Conservation (phyloP, 345 rosid genomes). For the Lumnitzera littorea region DNA sequence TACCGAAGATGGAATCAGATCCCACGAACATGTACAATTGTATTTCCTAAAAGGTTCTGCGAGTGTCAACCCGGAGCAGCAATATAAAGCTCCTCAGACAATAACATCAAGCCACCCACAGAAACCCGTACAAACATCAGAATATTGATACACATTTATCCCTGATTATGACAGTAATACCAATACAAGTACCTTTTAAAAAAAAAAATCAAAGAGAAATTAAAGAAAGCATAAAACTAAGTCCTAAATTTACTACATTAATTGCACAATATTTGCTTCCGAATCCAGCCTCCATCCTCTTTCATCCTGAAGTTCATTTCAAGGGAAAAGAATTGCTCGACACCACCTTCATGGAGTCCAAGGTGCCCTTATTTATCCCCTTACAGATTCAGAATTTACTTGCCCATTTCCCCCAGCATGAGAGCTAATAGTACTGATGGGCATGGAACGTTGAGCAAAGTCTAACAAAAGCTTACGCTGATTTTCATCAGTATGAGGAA, state of each 20-base stretch:
- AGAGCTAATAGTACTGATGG: conserved; percentile 24
- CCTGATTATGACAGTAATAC: conserved; percentile 14
- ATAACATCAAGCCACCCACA: conserved; percentile 17
- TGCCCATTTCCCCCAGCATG: conserved; percentile 34
- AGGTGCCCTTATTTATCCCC: conserved; percentile 25
- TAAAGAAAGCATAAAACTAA: not conserved
- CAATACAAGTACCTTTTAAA: conserved; percentile 2
- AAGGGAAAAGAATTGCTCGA: conserved; percentile 1
- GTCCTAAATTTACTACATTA: conserved; percentile 19
- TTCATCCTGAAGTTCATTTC: not conserved
- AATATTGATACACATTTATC: conserved; percentile 38
- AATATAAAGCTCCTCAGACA: conserved; percentile 51
- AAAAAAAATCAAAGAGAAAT: too few relatives aligned
- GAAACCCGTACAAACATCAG: conserved; percentile 35
- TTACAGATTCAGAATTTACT: conserved; percentile 60
- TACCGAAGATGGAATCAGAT: too few relatives aligned
- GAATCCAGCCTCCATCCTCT: not conserved
- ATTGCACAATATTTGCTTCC: conserved; percentile 13
- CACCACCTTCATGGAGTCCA: not conserved
- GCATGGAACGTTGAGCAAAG: conserved; percentile 58
- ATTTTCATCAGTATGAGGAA: conserved; percentile 76
- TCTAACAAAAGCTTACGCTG: conserved; percentile 66
- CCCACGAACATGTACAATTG: too few relatives aligned
- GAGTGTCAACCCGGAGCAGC: conserved; percentile 47
- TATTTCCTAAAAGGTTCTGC: too few relatives aligned